Conservation (phyloP, 148 eudicot genomes). For the Limonium bicolor region DNA sequence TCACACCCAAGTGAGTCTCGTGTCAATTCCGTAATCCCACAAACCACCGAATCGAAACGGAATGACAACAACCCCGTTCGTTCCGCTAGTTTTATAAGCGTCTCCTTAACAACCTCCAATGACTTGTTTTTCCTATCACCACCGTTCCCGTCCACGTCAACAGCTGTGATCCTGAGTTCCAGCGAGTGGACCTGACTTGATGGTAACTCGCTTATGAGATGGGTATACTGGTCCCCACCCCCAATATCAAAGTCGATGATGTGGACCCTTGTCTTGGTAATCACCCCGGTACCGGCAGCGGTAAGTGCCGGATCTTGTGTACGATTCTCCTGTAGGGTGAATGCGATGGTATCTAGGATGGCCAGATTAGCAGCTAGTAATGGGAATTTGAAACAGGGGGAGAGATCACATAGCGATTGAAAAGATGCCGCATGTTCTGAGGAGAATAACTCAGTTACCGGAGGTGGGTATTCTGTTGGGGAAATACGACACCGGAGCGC, state of each 20-base stretch:
- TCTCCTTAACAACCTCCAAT: slow-evolving; percentile 24
- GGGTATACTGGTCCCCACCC: slow-evolving; percentile 44
- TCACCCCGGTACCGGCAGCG: too few species aligned
- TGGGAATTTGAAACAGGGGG: slow-evolving; percentile 65
- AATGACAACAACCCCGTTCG: slow-evolving; percentile 31
- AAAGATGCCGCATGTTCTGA: slow-evolving; percentile 32
- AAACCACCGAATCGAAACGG: slow-evolving; percentile 15
- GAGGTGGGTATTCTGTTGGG: slow-evolving; percentile 15
- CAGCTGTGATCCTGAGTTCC: slow-evolving; percentile 43
- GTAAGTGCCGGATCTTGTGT: too few species aligned
- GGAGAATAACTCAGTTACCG: slow-evolving; percentile 20
- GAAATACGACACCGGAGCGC: slow-evolving; percentile 54
- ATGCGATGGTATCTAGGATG: slow-evolving; percentile 39
- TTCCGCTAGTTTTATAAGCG: slow-evolving; percentile 19
- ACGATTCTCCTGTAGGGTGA: slow-evolving; percentile 12
- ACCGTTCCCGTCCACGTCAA: slow-evolving; percentile 19
- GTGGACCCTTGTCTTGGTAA: slow-evolving; percentile 17
- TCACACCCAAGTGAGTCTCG: slow-evolving; percentile 33
- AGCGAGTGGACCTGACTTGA: background rate
- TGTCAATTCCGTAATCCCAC: slow-evolving; percentile 25
- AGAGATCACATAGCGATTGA: slow-evolving; percentile 34
- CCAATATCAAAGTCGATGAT: slow-evolving; percentile 71
- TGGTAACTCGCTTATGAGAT: slow-evolving; percentile 48
- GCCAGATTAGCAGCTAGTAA: slow-evolving; percentile 57
- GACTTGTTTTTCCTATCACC: slow-evolving; percentile 7